Evolutionary conservation across 192 early-diverging fungal genomes (phyloP).

Genomic region (Rhizoclosmatium sp.): DNA sequence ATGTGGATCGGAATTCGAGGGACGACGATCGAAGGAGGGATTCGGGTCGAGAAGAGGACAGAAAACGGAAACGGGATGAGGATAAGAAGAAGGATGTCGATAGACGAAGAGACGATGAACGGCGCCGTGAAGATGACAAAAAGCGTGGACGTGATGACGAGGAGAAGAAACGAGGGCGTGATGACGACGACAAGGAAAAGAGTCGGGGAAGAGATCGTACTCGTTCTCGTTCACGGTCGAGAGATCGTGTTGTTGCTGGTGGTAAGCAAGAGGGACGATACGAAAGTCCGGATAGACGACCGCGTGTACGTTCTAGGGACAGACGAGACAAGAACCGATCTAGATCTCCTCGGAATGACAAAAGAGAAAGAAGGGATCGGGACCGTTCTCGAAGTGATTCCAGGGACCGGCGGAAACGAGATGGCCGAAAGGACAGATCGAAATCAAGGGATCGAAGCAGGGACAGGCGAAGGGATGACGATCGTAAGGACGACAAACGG

Average conservation of each 20-base stretch:
- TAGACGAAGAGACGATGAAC: not conserved
- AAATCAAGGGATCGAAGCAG: conserved; percentile 5
- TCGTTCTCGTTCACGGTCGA: not conserved
- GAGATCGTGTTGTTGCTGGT: not conserved
- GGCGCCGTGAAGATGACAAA: not conserved
- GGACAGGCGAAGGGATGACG: conserved; percentile 2
- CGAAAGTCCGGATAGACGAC: conserved; percentile 6
- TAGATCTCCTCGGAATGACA: not conserved
- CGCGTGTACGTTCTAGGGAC: conserved; percentile 8
- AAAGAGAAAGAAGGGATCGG: conserved; percentile 15
- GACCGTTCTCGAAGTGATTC: conserved; percentile 1
- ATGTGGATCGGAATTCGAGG: not conserved
- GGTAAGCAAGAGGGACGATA: not conserved
- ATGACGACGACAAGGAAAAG: not conserved
- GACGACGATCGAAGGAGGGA: not conserved
- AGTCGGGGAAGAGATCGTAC: not conserved
- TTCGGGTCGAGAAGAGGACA: not conserved
- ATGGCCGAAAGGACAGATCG: conserved; percentile 1
- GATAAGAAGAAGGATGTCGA: not conserved
- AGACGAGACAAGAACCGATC: not conserved
- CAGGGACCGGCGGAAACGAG: conserved; percentile 8
- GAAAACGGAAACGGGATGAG: not conserved
- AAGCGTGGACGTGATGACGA: not conserved
- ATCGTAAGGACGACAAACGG: conserved; percentile 3
- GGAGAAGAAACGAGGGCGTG: not conserved